phyloP scores from a whole-genome alignment of 192 early-diverging fungal genomes.

The Rhizoclosmatium sp. region DNA sequence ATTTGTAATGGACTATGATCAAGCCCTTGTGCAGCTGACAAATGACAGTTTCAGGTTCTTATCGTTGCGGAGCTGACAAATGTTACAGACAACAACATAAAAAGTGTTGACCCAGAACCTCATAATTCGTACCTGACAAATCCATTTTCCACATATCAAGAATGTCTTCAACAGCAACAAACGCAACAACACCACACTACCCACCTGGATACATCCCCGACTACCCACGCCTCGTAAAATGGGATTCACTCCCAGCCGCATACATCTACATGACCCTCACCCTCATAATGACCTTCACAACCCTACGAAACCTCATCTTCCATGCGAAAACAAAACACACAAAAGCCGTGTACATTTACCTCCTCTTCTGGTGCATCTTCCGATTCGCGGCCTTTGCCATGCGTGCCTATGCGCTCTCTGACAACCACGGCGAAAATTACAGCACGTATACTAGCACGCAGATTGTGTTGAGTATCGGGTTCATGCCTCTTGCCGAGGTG shows the following conservation, averaged over 20 bases:
- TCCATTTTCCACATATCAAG: too few relatives aligned
- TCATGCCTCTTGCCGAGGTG: slow-evolving; percentile 31
- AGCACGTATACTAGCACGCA: background rate
- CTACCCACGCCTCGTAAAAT: slow-evolving; percentile 20
- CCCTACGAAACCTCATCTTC: slow-evolving; percentile 15
- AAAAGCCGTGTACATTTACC: slow-evolving; percentile 8
- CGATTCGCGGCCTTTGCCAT: background rate
- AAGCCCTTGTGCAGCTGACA: too few relatives aligned
- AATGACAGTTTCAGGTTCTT: too few relatives aligned
- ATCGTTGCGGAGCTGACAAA: too few relatives aligned
- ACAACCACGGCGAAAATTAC: slow-evolving; percentile 5
- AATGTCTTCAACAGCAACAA: too few relatives aligned
- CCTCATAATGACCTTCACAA: background rate
- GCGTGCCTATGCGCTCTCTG: slow-evolving; percentile 7
- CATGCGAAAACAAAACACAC: slow-evolving; percentile 20
- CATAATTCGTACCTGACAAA: too few relatives aligned
- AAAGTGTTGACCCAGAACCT: too few relatives aligned
- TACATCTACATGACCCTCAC: slow-evolving; percentile 5
- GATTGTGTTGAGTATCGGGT: slow-evolving; percentile 13
- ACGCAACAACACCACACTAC: background rate
- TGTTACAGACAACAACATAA: too few relatives aligned
- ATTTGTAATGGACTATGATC: too few relatives aligned
- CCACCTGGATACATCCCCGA: slow-evolving; percentile 36
- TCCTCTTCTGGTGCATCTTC: slow-evolving; percentile 18
- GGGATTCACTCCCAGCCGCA: slow-evolving; percentile 6